Conservation (phyloP, 257 asterid species). For the Fraxinus quadrangulata region DNA sequence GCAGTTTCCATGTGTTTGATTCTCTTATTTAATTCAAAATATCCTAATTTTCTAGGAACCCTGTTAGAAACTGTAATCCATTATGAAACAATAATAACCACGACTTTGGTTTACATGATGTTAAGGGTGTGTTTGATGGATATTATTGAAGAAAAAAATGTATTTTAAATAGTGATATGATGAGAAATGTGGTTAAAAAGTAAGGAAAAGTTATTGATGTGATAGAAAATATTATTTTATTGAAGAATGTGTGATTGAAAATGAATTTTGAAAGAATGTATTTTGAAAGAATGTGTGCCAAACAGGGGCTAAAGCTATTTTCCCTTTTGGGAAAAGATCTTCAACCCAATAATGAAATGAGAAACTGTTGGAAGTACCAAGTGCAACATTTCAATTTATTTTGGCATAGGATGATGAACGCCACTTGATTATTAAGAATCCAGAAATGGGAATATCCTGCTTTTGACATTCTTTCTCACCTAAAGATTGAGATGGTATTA, state of each 20-base stretch:
- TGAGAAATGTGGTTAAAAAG: too few relatives aligned
- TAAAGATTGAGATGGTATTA: not conserved
- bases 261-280: too few relatives aligned
- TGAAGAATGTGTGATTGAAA: too few relatives aligned
- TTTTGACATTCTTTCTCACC: not conserved
- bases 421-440: not conserved
- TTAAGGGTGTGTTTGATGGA: not conserved
- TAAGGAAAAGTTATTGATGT: too few relatives aligned
- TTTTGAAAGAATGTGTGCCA: too few relatives aligned
- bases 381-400: not conserved
- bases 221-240: too few relatives aligned
- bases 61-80: not conserved
- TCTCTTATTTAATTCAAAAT: conserved; percentile 16
- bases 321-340: not conserved
- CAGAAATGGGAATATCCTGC: not conserved
- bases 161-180: too few relatives aligned
- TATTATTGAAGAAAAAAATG: too few relatives aligned
- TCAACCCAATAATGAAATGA: conserved; percentile 5
- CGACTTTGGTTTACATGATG: not conserved
- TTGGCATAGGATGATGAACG: not conserved
- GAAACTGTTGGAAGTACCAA: not conserved
- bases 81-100: conserved; percentile 7
- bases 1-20: conserved; percentile 16
- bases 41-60: not conserved
- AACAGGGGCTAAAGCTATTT: not conserved